A percentile compares a stretch with the other conserved stretches of the same genome.
Evolutionary conservation across 2,329 filamentous ascomycete genomes (phyloP).

Genomic region (Ophiostoma himal-ulmi): DNA sequence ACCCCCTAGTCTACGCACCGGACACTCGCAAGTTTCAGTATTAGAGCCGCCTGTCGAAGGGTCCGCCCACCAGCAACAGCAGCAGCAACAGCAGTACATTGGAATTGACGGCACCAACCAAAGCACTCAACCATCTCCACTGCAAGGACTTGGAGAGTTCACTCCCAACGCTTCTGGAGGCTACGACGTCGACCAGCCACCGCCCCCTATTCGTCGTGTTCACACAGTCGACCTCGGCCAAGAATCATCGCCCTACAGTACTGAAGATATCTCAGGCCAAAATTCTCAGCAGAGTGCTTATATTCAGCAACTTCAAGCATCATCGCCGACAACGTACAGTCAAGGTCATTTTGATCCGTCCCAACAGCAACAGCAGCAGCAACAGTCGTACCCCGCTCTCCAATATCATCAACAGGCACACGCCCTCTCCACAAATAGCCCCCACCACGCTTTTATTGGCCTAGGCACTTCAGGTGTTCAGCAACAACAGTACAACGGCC

Average conservation of each 20-base stretch:
- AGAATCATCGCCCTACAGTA: conserved; percentile 41
- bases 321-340: conserved; percentile 32
- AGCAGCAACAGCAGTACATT: conserved; percentile 11
- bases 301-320: conserved; percentile 35
- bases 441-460: conserved; percentile 35
- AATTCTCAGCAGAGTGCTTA: conserved; percentile 21
- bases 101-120: not conserved
- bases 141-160: conserved; percentile 40
- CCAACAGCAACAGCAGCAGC: conserved; percentile 30
- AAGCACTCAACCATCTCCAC: conserved; percentile 39
- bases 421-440: conserved; percentile 28
- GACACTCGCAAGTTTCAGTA: conserved; percentile 37
- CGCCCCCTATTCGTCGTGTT: conserved; percentile 45
- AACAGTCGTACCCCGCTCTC: conserved; percentile 30
- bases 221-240: conserved; percentile 32
- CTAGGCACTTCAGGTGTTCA: conserved; percentile 28
- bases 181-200: conserved; percentile 37
- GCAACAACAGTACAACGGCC: conserved; percentile 28
- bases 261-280: conserved; percentile 36
- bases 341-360: conserved; percentile 40
- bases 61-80: conserved; percentile 27
- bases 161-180: conserved; percentile 26
- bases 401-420: conserved; percentile 24
- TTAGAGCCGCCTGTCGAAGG: conserved; percentile 34
- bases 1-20: conserved; percentile 40